Percentiles rank a stretch among this genome's conserved stretches.
phyloP scores from a whole-genome alignment of 2,329 filamentous ascomycete genomes.

The Sphaerulina vaccinii region DNA sequence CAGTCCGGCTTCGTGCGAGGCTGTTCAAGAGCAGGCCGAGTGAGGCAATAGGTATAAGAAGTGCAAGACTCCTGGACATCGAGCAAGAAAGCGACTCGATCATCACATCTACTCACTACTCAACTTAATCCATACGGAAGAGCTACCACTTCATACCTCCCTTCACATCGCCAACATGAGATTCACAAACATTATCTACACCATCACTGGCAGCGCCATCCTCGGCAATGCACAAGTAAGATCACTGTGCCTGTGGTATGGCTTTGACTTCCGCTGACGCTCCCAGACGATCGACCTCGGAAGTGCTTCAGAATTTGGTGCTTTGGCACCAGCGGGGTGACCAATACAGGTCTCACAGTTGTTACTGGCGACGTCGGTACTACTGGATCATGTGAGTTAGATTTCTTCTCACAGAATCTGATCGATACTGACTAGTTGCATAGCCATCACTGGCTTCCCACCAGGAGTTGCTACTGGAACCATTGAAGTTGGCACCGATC shows the following conservation, averaged over 20 bases:
- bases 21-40: too few species aligned
- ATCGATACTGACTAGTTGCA: not conserved
- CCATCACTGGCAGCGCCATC: not conserved
- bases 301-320: not conserved
- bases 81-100: too few species aligned
- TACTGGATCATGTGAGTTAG: not conserved
- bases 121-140: too few species aligned
- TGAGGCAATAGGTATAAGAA: too few species aligned
- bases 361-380: not conserved
- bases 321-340: not conserved
- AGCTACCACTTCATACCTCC: too few species aligned
- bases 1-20: too few species aligned
- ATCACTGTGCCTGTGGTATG: not conserved
- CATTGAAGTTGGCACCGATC: not conserved
- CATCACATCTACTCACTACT: too few species aligned
- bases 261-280: not conserved
- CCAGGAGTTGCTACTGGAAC: not conserved
- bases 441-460: not conserved
- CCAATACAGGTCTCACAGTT: not conserved
- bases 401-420: not conserved
- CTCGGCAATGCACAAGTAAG: not conserved
- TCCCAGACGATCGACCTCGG: not conserved
- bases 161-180: not conserved
- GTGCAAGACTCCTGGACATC: too few species aligned
- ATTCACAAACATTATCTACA: not conserved